phyloP scores from a whole-genome alignment of 768 basidiomycete genomes.

The Amanita inopinata region DNA sequence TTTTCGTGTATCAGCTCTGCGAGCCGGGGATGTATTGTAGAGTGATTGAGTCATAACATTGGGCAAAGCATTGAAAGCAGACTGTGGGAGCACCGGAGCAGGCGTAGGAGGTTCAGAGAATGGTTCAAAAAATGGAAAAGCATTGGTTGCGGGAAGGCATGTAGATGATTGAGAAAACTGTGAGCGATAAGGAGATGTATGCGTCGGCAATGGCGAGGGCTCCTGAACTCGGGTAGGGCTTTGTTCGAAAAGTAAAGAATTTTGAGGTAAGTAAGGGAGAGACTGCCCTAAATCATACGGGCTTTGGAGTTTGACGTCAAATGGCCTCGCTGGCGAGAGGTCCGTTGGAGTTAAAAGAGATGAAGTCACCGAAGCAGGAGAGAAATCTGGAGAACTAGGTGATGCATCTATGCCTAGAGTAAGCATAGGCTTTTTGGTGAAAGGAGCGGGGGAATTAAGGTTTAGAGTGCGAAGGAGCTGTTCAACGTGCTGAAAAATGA shows the following conservation, averaged over 20 bases:
- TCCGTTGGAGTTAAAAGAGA: conserved; percentile 69
- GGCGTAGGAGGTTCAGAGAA: conserved; percentile 36
- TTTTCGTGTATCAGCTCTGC: conserved; percentile 20
- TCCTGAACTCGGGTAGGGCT: conserved; percentile 7
- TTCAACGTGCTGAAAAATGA: conserved; percentile 55
- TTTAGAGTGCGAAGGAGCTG: conserved; percentile 73
- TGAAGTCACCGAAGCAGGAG: conserved; percentile 63
- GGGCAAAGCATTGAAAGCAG: conserved; percentile 7
- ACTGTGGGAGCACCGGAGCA: conserved; percentile 17
- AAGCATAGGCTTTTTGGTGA: conserved; percentile 31
- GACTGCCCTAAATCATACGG: conserved; percentile 39
- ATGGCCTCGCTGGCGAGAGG: conserved; percentile 53
- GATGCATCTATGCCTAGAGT: conserved; percentile 36
- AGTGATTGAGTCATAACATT: conserved; percentile 15
- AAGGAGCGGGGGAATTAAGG: conserved; percentile 64
- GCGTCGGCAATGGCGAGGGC: conserved; percentile 7
- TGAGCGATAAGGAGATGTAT: conserved; percentile 9
- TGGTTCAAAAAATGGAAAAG: conserved; percentile 42
- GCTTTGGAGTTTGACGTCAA: conserved; percentile 45
- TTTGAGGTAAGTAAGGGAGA: conserved; percentile 36
- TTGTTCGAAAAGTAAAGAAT: conserved; percentile 32
- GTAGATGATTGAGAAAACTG: conserved; percentile 11
- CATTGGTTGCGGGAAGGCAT: conserved; percentile 13
- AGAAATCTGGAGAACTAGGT: conserved; percentile 56
- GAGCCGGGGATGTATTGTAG: conserved; percentile 17